Evolutionary conservation across 2,329 filamentous ascomycete species (phyloP).

Genomic region (Botrytis paeoniae): DNA sequence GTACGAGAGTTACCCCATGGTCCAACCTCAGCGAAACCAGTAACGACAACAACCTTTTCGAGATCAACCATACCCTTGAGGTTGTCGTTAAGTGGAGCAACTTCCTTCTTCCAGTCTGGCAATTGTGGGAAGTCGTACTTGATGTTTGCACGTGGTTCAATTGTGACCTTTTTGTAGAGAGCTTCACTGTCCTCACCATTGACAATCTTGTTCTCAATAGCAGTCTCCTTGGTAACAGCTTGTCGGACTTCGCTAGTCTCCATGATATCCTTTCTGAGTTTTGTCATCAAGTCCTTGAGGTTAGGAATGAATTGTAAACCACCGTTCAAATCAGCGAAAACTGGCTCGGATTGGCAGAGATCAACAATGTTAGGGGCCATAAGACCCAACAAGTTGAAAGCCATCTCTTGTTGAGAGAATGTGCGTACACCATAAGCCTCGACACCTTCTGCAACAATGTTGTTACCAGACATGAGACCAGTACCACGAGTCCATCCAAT

Average conservation of each 20-base stretch:
- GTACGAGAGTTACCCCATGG: constrained; percentile 99
- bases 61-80: constrained; percentile 98
- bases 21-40: constrained; percentile 92
- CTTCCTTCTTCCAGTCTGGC: constrained; percentile 86
- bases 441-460: constrained; percentile 93
- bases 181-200: constrained; percentile 91
- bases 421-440: constrained; percentile 96
- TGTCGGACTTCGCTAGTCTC: constrained; percentile 91
- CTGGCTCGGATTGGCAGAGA: constrained; percentile 90
- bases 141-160: constrained; percentile 94
- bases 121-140: constrained; percentile 93
- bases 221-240: constrained; percentile 91
- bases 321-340: constrained; percentile 96
- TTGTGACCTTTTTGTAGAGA: constrained; percentile 89
- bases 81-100: constrained; percentile 81
- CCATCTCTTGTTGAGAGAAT: constrained; percentile 99
- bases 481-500: constrained; percentile 99
- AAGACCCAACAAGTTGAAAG: constrained; percentile 93
- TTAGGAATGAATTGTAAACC: constrained; percentile 97
- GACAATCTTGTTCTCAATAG: constrained; percentile 95
- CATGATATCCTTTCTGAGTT: constrained; percentile 89
- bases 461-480: constrained; percentile 96
- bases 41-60: constrained; percentile 96
- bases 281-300: constrained; percentile 90
- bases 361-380: constrained; percentile 95